phyloP scores from a whole-genome alignment of 495 filamentous ascomycete species.

The Penicillium subrubescens region DNA sequence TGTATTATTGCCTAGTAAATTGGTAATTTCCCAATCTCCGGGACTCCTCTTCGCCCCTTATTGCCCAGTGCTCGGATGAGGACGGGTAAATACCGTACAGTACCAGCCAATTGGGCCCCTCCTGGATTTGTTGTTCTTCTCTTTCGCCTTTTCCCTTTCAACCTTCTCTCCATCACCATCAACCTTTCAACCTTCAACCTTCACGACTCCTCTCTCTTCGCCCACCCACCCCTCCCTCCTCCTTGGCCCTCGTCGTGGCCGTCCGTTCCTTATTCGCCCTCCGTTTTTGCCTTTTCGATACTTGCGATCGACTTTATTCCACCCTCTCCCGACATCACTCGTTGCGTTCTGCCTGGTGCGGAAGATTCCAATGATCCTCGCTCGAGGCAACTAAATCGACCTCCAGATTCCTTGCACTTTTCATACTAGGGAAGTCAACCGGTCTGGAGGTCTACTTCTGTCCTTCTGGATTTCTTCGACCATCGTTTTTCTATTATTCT shows the following conservation, averaged over 20 bases:
- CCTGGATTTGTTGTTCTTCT: conserved; percentile 24
- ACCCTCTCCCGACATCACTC: conserved; percentile 11
- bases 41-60: background rate
- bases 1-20: background rate
- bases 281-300: conserved; percentile 11
- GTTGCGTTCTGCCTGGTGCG: conserved; percentile 33
- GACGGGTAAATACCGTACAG: background rate
- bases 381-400: conserved; percentile 36
- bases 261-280: conserved; percentile 46
- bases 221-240: conserved; percentile 14
- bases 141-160: conserved; percentile 36
- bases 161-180: background rate
- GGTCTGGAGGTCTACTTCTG: conserved; percentile 45
- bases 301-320: conserved; percentile 10
- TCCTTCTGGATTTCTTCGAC: conserved; percentile 40
- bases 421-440: conserved; percentile 35
- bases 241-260: conserved; percentile 48
- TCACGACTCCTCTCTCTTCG: conserved; percentile 23
- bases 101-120: conserved; percentile 13
- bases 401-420: conserved; percentile 49
- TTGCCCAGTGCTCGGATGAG: background rate
- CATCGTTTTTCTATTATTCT: conserved; percentile 16
- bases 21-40: conserved; percentile 1
- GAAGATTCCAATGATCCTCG: conserved; percentile 40
- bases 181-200: conserved; percentile 39